Base-by-base conservation (phyloP, 371 early-diverging fungal species). In the Amoeboaphelidium protococcarum region DNA sequence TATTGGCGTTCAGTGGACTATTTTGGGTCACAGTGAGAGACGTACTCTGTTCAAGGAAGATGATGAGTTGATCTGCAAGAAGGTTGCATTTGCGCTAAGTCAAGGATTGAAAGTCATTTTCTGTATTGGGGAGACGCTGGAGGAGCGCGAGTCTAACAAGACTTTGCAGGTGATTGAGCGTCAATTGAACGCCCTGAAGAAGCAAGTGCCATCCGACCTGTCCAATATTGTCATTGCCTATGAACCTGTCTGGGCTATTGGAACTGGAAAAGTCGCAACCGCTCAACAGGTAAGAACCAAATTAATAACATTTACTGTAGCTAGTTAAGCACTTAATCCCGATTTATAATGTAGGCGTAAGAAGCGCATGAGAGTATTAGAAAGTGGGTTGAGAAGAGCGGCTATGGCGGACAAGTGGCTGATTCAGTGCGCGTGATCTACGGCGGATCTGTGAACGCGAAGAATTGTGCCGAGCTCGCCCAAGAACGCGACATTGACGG, bases 181-280 rank as follows among this genome's bases (percentile, higher is more conserved):
- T 44, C 96, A 97, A 69, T 68, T 98, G 51, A 71, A 71, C 59
- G 82, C 80, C 47, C 75, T 82, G 55, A 70, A 75, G 53, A 65
- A 67, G 27, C 22, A 48, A 47, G 24, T 41, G 47, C 24, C 23
- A 50, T 41, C 42, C 23, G 81, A 86, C 68, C 88, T 88, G 92
- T 61, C 69, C 50, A 70, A 83, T 58, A 76, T 98, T 49, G 94
- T 94, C 27, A 68, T 99, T 64, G 99, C 99, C 54, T 99, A 99
- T 62, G 99, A 99, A 70, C 99, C 99, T 47, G 92, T 97, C 46
- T 99, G 98, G 98, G 98, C 99, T 70, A 80, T 79, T 61, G 99
- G 99, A 53, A 96, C 98, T 27, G 97, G 96, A 58, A 84, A 86
- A 74, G 86, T 92, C 10, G 94, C 98, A 31, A 81, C 90, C 25